These are phyloP conservation scores for Apiosordaria backusii DNA, from an alignment of 495 filamentous ascomycete species.

Conservation along the genomic window DNA sequence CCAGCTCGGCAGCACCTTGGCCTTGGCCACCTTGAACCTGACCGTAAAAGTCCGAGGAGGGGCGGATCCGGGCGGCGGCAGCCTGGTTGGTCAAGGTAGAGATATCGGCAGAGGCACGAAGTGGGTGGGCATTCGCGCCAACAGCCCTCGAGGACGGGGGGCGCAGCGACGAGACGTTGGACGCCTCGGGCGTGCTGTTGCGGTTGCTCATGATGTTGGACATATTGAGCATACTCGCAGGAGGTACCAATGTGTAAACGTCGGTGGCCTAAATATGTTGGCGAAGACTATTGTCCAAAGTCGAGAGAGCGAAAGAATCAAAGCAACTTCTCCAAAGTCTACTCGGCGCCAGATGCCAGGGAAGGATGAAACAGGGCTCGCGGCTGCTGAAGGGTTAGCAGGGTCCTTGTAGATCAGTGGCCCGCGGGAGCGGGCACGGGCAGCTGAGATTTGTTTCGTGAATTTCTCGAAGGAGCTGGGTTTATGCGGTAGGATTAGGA, in stretches of 20 bases:
- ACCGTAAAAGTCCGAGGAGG: conserved; percentile 90
- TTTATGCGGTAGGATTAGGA: conserved; percentile 18
- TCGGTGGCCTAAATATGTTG: conserved; percentile 14
- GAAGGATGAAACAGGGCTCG: conserved; percentile 36
- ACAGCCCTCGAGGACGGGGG: conserved; percentile 83
- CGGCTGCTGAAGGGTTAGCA: conserved; percentile 32
- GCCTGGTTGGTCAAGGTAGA: conserved; percentile 75
- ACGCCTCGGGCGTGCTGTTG: conserved; percentile 93
- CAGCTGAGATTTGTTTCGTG: conserved; percentile 22
- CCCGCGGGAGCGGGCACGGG: conserved; percentile 23
- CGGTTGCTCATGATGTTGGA: conserved; percentile 80
- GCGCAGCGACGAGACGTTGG: conserved; percentile 75
- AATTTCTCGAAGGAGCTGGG: conserved; percentile 22
- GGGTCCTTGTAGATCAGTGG: conserved; percentile 24
- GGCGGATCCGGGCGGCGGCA: conserved; percentile 78
- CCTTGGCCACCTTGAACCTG: conserved; percentile 63
- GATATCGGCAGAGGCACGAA: conserved; percentile 97
- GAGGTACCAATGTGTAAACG: conserved; percentile 10
- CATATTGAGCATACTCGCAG: conserved; percentile 52
- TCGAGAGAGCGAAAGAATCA: conserved; percentile 19
- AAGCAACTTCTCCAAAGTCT: conserved; percentile 15
- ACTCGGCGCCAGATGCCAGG: conserved; percentile 27
- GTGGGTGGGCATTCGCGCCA: conserved; percentile 68
- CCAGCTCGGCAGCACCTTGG: conserved; percentile 58
- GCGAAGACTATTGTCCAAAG: conserved; percentile 15